Evolutionary conservation across 2,329 filamentous ascomycete species (phyloP), one percentile per base, ranked within the genome.

Genomic region (Paracorniculantispora psalliotae): DNA sequence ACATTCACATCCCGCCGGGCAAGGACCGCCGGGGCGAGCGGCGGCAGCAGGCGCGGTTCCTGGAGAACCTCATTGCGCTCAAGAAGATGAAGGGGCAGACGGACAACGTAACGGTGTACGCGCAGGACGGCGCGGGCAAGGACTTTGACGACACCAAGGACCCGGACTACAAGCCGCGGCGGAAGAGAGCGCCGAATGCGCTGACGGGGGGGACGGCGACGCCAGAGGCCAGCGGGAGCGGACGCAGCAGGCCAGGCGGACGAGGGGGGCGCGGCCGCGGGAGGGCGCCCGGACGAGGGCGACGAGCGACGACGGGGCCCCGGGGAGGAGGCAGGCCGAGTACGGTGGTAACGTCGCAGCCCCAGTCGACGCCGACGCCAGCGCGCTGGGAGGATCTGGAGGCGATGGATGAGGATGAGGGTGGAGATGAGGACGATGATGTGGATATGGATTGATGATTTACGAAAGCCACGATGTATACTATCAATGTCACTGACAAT

Each of bases 41-140:
- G 41, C 74, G 76, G 26, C 75, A 77, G 19, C 77, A 80, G 64
- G 77, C 77, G 5, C 71, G 79, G 9, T 91, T 91, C 67, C 72
- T 91, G 1, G 83, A 88, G 64, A 82, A 83, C 28, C 67, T 92
- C 25, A 87, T 87, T 63, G 78, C 80, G 13, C 71, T 88, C 54
- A 91, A 91, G 71, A 79, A 78, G 51, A 78, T 78, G 28, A 84
- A 79, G 64, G 86, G 86, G 8, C 86, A 91, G 69, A 77, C 71
- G 19, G 88, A 91, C 67, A 73, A 82, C 17, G 85, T 90, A 26
- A 88, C 86, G 0, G 78, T 87, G 4, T 80, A 82, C 67, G 80
- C 81, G 6, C 68, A 72, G 26, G 75, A 79, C 41, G 76, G 75
- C 33, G 67, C 70, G 26, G 75, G 74, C 30, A 74, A 76, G 52